Percentiles rank a stretch among this genome's conserved stretches.
Evolutionary conservation across 768 basidiomycete genomes (phyloP).

Genomic region (Neoboletus brunneissimus): DNA sequence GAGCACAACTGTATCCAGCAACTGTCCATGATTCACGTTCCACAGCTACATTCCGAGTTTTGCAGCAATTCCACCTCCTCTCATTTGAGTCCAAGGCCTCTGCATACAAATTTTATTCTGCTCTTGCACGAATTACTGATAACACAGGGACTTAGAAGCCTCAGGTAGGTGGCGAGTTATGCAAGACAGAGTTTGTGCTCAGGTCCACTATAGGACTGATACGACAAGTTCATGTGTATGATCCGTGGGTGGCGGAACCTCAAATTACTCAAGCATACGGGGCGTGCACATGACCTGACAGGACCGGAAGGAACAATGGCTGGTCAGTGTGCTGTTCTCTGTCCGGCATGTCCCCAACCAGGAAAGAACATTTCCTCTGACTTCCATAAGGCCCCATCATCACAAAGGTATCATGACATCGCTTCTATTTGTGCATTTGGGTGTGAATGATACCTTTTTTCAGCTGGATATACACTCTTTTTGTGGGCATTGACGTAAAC

Average conservation of each 20-base stretch:
- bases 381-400: neutral
- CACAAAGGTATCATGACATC: neutral
- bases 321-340: neutral
- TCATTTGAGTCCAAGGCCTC: slow-evolving; percentile 34
- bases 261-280: neutral
- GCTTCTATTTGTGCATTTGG: no score
- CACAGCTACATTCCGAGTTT: slow-evolving; percentile 29
- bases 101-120: slow-evolving; percentile 32
- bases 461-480: neutral
- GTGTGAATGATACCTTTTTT: neutral
- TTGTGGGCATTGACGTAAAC: neutral
- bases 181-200: no score
- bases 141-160: neutral
- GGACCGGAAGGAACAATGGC: neutral
- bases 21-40: slow-evolving; percentile 28
- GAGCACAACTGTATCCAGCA: slow-evolving; percentile 30
- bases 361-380: neutral
- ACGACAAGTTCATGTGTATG: neutral
- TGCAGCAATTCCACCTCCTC: slow-evolving; percentile 33
- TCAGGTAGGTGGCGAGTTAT: neutral
- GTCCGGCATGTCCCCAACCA: neutral
- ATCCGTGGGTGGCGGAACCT: neutral
- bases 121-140: slow-evolving; percentile 10
- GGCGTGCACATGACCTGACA: neutral
- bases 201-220: neutral